Evolutionary conservation across 306 rosid genomes (phyloP).

Genomic region (Lathyrus tuberosus): DNA sequence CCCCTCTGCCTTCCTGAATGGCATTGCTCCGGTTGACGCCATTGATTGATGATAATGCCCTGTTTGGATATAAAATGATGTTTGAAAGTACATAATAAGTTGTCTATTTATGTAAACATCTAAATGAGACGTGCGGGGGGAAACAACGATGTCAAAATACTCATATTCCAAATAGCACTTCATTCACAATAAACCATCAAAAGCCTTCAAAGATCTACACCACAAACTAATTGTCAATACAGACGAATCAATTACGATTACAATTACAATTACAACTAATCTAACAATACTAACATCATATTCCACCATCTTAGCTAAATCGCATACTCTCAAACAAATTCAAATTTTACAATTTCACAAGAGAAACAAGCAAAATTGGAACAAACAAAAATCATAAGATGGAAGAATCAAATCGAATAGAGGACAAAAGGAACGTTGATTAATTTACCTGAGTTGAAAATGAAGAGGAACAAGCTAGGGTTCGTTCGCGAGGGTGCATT

Average conservation of each 20-base stretch:
- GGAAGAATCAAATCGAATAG: neutral
- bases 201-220: conserved; percentile 32
- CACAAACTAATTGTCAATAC: conserved; percentile 12
- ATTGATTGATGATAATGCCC: conserved; percentile 10
- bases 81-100: neutral
- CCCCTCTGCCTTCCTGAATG: conserved; percentile 93
- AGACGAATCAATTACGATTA: neutral
- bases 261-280: too few relatives aligned
- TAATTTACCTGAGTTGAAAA: neutral
- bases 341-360: neutral
- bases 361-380: neutral
- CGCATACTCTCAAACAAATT: neutral
- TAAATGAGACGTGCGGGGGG: neutral
- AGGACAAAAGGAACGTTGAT: neutral
- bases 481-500: too few relatives aligned
- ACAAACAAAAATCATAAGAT: neutral
- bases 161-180: conserved; percentile 52
- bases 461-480: neutral
- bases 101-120: neutral
- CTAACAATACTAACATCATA: too few relatives aligned
- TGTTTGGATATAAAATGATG: neutral
- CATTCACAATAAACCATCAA: conserved; percentile 51
- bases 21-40: conserved; percentile 74
- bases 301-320: neutral
- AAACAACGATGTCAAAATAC: conserved; percentile 58